These are phyloP conservation scores for Glutinoglossum americanum DNA, from an alignment of 495 filamentous ascomycete species.

Conservation along the genomic window DNA sequence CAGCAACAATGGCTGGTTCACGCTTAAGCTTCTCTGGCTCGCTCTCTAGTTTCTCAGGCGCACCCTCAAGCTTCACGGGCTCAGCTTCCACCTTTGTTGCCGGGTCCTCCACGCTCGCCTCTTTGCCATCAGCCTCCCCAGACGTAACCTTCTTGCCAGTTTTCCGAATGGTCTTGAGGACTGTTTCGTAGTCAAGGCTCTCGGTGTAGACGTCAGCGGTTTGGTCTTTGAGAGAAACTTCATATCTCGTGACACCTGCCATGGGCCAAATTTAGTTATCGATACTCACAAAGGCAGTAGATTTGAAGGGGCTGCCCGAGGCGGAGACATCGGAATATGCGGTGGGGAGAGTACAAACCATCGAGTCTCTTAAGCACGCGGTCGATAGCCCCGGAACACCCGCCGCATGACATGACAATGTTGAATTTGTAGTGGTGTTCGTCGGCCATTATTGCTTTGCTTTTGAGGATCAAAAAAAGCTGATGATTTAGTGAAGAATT, in stretches of 20 bases:
- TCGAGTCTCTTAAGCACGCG: conserved; percentile 90
- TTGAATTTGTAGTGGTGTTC: conserved; percentile 52
- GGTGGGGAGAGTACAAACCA: conserved; percentile 30
- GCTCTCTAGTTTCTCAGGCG: too few relatives aligned
- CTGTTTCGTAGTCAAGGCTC: conserved; percentile 48
- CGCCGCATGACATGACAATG: conserved; percentile 45
- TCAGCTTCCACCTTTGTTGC: too few relatives aligned
- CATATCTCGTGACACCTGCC: conserved; percentile 65
- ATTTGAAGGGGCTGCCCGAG: background rate
- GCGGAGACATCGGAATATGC: background rate
- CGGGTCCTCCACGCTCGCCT: background rate
- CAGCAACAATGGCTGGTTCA: background rate
- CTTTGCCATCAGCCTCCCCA: conserved; percentile 32
- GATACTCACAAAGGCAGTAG: background rate
- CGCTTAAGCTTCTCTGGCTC: background rate
- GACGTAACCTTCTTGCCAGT: conserved; percentile 77
- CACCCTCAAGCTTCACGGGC: too few relatives aligned
- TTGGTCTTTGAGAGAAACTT: conserved; percentile 69
- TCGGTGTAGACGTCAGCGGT: conserved; percentile 50
- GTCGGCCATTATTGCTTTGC: background rate
- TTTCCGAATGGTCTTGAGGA: conserved; percentile 79
- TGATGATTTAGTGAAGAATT: background rate
- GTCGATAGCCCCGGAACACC: conserved; percentile 56
- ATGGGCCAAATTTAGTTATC: background rate
- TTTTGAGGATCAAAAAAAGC: background rate